Conservation (phyloP, 306 rosid genomes). For the Carpinus fangiana region DNA sequence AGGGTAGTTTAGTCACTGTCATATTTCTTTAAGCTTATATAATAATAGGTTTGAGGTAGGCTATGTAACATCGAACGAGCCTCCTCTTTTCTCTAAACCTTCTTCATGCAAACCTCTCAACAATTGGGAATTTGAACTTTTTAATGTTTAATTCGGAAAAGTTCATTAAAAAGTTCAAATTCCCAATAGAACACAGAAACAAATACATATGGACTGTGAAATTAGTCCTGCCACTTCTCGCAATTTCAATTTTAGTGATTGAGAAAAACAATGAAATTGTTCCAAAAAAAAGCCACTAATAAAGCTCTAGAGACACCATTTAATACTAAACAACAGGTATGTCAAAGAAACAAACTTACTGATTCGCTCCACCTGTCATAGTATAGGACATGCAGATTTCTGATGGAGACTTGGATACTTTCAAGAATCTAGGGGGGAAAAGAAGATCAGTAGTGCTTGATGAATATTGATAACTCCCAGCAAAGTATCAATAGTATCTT, state of each 20-base stretch:
- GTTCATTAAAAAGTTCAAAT: too few species aligned
- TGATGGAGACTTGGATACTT: constrained; percentile 85
- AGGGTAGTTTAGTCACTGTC: too few species aligned
- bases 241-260: neutral
- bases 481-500: neutral
- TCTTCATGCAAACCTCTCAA: too few species aligned
- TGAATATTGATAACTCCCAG: neutral
- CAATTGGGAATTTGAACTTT: too few species aligned
- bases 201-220: neutral
- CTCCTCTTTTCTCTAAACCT: too few species aligned
- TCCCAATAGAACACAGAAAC: neutral
- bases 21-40: too few species aligned
- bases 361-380: constrained; percentile 50
- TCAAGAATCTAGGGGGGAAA: constrained; percentile 63
- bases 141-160: neutral
- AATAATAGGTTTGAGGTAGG: too few species aligned
- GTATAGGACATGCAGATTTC: constrained; percentile 70
- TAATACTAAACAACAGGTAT: neutral
- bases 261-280: neutral
- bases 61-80: too few species aligned
- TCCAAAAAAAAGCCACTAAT: neutral
- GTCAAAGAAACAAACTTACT: constrained; percentile 44
- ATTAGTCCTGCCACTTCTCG: neutral
- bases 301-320: neutral
- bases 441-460: constrained; percentile 15